Evolutionary conservation across 495 filamentous ascomycete species (phyloP), one percentile per base, ranked within the genome.

Genomic region (Penicillium salamii): DNA sequence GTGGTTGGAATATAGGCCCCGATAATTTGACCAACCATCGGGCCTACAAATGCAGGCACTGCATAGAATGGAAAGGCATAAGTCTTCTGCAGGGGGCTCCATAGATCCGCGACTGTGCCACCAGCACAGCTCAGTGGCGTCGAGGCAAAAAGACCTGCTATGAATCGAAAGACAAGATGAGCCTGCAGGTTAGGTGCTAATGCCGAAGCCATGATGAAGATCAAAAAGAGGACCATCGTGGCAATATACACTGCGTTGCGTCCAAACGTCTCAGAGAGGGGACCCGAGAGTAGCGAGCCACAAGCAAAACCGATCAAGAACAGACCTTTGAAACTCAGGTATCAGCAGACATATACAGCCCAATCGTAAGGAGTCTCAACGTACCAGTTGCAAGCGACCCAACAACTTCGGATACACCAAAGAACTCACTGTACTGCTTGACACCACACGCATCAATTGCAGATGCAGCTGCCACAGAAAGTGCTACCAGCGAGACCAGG

Each of bases 161-260:
- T 42, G 40, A 79, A 77, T 14, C 74, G 67, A 37, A 75, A 76
- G 9, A 55, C 49, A 13, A 78, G 50, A 24, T 76, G 68, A 21
- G 63, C 58, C 0, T 62, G 66, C 36, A 78, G 58, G 31, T 76
- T 76, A 1, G 69, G 74, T 9, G 76, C 59, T 3, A 75, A 49
- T 2, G 47, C 75, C 0, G 66, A 64, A 0, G 67, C 71, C 63
- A 76, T 69, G 43, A 78, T 58, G 50, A 75, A 79, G 15, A 75
- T 48, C 62, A 74, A 67, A 38, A 63, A 78, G 1, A 77, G 15
- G 1, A 64, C 58, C 8, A 74, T 57, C 0, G 75, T 70, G 0
- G 58, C 38, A 7, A 78, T 74, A 50, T 86, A 85, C 4, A 81
- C 67, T 3, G 78, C 76, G 57, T 78, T 78, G 8, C 73, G 66